These are phyloP conservation scores for Fusarium protoensiforme DNA, from an alignment of 2,329 filamentous ascomycete genomes.

Conservation along the genomic window DNA sequence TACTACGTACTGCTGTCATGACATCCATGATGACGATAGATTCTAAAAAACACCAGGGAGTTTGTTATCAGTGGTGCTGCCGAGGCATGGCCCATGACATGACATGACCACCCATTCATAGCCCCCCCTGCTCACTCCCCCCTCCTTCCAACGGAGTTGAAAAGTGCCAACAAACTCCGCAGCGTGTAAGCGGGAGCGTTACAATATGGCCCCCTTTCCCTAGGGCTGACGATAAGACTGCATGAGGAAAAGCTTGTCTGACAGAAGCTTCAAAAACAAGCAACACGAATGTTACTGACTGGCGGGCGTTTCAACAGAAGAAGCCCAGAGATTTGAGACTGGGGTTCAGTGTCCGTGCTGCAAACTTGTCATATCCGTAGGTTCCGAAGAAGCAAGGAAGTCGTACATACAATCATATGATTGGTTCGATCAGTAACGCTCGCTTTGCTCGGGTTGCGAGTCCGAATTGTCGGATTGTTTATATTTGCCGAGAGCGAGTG, in stretches of 20 bases:
- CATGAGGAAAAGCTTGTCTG: slow-evolving; percentile 25
- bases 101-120: background rate
- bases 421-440: background rate
- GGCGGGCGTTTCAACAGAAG: background rate
- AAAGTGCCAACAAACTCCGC: background rate
- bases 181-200: background rate
- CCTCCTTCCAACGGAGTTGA: background rate
- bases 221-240: slow-evolving; percentile 24
- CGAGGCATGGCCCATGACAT: background rate
- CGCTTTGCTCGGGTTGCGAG: background rate
- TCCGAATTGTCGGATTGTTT: background rate
- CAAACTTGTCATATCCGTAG: slow-evolving; percentile 13
- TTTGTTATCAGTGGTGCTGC: background rate
- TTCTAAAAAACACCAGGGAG: background rate
- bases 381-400: slow-evolving; percentile 13
- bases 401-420: background rate
- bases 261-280: background rate
- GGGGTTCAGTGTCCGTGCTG: background rate
- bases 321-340: background rate
- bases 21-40: background rate
- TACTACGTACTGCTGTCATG: background rate
- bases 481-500: background rate
- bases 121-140: background rate
- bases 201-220: slow-evolving; percentile 9
- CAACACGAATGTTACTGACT: background rate